Conservation (phyloP, 2,329 filamentous ascomycete genomes). For the Biscogniauxia mediterranea region DNA sequence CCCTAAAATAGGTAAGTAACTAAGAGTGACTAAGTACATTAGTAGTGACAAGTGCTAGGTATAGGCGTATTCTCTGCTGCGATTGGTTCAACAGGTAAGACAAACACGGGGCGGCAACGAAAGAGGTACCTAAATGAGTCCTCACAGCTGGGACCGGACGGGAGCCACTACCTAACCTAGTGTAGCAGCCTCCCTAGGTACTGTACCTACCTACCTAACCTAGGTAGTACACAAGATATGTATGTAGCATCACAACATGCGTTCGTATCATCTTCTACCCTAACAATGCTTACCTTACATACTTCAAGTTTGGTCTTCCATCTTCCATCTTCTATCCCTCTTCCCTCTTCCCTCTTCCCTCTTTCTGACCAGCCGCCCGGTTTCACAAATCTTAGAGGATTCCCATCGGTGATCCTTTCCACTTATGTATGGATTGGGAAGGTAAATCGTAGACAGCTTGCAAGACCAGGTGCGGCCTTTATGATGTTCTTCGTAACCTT, state of each 20-base stretch:
- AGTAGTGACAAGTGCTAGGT: neutral
- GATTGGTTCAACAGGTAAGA: neutral
- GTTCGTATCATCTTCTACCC: neutral
- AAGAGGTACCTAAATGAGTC: neutral
- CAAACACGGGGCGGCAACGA: neutral
- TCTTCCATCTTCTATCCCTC: too few relatives aligned
- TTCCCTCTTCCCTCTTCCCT: neutral
- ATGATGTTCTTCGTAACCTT: neutral
- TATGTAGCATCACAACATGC: too few relatives aligned
- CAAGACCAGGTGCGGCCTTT: too few relatives aligned
- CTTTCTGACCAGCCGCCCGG: neutral
- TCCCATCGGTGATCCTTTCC: neutral
- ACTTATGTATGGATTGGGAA: neutral
- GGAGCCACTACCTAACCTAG: too few relatives aligned
- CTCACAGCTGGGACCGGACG: neutral
- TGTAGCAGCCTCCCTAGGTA: too few relatives aligned
- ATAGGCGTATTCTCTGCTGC: neutral
- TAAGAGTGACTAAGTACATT: too few relatives aligned
- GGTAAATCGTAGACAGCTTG: neutral
- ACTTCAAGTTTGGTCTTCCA: neutral
- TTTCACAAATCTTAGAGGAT: neutral
- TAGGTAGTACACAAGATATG: too few relatives aligned
- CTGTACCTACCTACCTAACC: too few relatives aligned
- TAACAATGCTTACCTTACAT: neutral
- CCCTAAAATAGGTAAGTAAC: neutral